Evolutionary conservation across 257 asterid species (phyloP).

Genomic region (Thymus quinquecostatus): DNA sequence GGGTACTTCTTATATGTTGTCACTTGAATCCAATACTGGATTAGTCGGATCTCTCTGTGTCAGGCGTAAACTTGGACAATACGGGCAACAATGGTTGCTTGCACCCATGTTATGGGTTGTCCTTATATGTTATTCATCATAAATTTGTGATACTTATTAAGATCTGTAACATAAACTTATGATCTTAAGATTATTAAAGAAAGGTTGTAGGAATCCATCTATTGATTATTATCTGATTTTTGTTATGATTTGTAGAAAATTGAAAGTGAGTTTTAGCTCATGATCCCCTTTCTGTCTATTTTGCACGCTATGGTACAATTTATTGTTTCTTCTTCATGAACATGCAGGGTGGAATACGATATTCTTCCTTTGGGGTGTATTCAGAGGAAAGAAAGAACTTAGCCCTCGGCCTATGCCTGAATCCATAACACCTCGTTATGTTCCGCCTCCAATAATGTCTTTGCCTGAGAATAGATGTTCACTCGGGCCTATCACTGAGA

Average conservation of each 20-base stretch:
- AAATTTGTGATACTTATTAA: conserved; percentile 17
- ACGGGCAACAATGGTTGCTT: conserved; percentile 7
- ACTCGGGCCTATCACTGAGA: conserved; percentile 47
- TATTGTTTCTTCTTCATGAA: conserved; percentile 18
- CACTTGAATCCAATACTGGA: conserved; percentile 21
- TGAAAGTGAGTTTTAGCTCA: conserved; percentile 4
- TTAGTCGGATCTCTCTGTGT: conserved; percentile 2
- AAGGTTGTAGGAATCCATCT: conserved; percentile 20
- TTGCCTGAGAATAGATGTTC: conserved; percentile 60
- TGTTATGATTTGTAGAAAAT: conserved; percentile 13
- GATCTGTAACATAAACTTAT: neutral
- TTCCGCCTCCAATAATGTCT: conserved; percentile 56
- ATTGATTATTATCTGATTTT: conserved; percentile 13
- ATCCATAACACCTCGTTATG: conserved; percentile 48
- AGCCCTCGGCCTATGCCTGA: conserved; percentile 46
- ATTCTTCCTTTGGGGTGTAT: conserved; percentile 89
- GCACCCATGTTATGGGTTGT: neutral
- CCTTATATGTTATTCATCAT: conserved; percentile 8
- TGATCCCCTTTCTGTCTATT: conserved; percentile 16
- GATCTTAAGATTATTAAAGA: neutral
- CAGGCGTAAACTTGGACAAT: neutral
- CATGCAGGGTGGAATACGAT: conserved; percentile 84
- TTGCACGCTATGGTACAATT: conserved; percentile 21
- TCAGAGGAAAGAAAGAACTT: conserved; percentile 68
- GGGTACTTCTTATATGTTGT: conserved; percentile 23